Evolutionary conservation across 352 stramenopile genomes (phyloP), one percentile per base, ranked within the genome.

Genomic region (Phytophthora lateralis): DNA sequence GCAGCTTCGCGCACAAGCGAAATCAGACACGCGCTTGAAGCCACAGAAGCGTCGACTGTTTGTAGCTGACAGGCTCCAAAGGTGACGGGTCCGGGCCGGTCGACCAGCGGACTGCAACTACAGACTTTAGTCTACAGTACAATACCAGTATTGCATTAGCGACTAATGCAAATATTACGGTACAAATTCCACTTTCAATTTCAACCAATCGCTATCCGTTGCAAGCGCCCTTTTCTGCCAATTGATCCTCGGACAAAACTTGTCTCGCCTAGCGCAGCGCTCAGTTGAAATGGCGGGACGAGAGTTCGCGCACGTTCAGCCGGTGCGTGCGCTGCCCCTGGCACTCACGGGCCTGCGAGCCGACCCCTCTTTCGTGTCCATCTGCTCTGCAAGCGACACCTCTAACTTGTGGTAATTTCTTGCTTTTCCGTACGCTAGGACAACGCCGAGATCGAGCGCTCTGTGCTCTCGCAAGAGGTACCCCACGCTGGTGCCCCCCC

Each of bases 371-470:
- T 12, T 51, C 39, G 20, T 41, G 21, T 32, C 54, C 42, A 47
- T 35, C 60, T 60, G 32, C 47, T 69, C 43, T 44, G 20, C 18
- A 57, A 54, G 3, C 11, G 4, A 2, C n/a, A 17, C 15, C 0
- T 52, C 44, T 69, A 53, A 63, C 46, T 54, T 4, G 17, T n/a
- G 9, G 15, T 14, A 55, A 67, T 55, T 37, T 47, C n/a, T 46
- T 29, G 29, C 49, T 21, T 17, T 48, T 49, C 30, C 8, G 15
- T 53, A 24, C 20, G 27, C 18, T 56, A 93, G 84, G 85, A 93
- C 72, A 93, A 93, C 82, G 82, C 85, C 9, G 85, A 93, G 58
- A 87, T 93, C 43, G 85, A 93, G 75, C 82, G 85, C 15, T 87
- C 85, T 6, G 75, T 93, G 57, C 73, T 93, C 38, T 85, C 85